Conservation (phyloP, 495 filamentous ascomycete species). For the Pyronema omphalodes region DNA sequence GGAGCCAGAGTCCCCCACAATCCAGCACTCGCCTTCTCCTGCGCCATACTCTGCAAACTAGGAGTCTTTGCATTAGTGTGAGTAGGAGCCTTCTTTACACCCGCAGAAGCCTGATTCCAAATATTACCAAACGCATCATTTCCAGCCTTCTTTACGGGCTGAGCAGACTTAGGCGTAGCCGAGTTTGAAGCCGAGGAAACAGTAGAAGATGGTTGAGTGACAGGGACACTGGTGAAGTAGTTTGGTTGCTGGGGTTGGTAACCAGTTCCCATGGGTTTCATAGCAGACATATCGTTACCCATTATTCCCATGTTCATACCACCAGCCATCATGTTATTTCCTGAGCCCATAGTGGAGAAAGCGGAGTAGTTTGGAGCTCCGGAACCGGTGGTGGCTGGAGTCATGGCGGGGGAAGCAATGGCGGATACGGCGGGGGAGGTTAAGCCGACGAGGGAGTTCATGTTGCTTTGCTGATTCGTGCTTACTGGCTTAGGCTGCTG, state of each 20-base stretch:
- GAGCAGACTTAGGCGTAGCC: conserved; percentile 23
- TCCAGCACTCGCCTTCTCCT: conserved; percentile 83
- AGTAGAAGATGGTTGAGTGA: conserved; percentile 34
- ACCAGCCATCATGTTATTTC: conserved; percentile 19
- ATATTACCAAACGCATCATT: conserved; percentile 78
- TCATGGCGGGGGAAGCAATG: conserved; percentile 32
- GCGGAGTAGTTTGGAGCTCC: not conserved
- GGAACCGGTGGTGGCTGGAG: conserved; percentile 28
- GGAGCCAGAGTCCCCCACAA: conserved; percentile 65
- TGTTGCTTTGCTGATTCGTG: conserved; percentile 55
- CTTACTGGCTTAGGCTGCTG: conserved; percentile 63
- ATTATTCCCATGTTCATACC: conserved; percentile 1
- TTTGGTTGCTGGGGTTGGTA: conserved; percentile 72
- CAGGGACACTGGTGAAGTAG: conserved; percentile 74
- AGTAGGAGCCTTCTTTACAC: conserved; percentile 56
- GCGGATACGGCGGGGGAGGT: conserved; percentile 48
- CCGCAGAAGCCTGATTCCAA: conserved; percentile 59
- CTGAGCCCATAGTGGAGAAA: conserved; percentile 29
- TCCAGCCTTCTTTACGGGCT: conserved; percentile 37
- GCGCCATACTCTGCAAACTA: conserved; percentile 76
- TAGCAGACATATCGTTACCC: conserved; percentile 7
- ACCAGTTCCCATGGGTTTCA: conserved; percentile 34
- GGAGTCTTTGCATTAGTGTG: conserved; percentile 44
- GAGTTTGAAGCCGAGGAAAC: conserved; percentile 28
- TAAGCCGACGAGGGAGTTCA: conserved; percentile 62